Conservation (phyloP, 768 basidiomycete genomes). For the Lactarius indigo region DNA sequence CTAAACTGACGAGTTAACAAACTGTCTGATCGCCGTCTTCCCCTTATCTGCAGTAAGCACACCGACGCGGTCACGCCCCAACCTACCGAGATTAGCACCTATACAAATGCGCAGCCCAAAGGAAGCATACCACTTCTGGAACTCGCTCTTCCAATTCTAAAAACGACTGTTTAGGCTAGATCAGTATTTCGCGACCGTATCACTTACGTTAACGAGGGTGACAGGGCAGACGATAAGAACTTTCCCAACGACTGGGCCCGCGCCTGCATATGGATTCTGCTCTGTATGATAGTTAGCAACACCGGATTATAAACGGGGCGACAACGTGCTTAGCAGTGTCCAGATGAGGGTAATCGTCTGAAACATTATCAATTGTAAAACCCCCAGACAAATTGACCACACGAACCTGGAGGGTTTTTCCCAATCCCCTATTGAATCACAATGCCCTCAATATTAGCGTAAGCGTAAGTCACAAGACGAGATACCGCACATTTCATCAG, state of each 20-base stretch:
- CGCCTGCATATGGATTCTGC: conserved; percentile 75
- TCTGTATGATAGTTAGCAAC: conserved; percentile 40
- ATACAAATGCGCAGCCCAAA: background rate
- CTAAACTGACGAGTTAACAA: conserved; percentile 62
- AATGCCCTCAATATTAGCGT: conserved; percentile 11
- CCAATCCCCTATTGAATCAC: conserved; percentile 70
- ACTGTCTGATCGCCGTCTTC: conserved; percentile 58
- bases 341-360: conserved; percentile 90
- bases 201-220: conserved; percentile 71
- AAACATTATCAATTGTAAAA: conserved; percentile 15
- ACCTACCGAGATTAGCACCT: conserved; percentile 34
- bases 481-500: conserved; percentile 81
- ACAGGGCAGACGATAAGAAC: conserved; percentile 94
- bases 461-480: conserved; percentile 6
- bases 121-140: conserved; percentile 79
- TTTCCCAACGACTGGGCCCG: conserved; percentile 61
- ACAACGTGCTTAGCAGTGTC: conserved; percentile 80
- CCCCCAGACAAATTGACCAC: background rate
- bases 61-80: conserved; percentile 52
- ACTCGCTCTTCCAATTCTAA: conserved; percentile 94
- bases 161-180: background rate
- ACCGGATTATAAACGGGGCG: background rate
- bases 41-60: conserved; percentile 60
- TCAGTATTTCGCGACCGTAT: background rate
- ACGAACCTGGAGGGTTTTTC: conserved; percentile 84